A percentile compares a stretch with the other conserved stretches of the same genome.
phyloP scores from a whole-genome alignment of 1,284 basidiomycete genomes.

The Neotropicomus parvogracilis region DNA sequence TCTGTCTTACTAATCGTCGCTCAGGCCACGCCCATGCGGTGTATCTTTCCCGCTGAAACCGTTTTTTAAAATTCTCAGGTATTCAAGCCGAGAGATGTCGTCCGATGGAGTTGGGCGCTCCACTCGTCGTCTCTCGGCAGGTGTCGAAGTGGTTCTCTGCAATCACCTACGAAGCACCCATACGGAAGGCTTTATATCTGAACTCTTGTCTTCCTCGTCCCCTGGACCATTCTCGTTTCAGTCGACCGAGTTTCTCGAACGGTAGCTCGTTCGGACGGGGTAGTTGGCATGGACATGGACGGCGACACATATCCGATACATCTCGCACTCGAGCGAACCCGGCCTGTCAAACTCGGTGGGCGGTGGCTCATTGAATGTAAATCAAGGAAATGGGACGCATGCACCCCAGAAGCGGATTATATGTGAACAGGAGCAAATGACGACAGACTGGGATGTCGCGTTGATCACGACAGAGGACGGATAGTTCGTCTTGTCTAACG shows the following conservation, averaged over 20 bases:
- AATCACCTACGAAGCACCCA: constrained; percentile 20
- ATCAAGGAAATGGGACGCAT: background rate
- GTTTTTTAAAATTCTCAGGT: too few species aligned
- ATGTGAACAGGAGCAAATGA: background rate
- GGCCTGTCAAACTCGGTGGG: background rate
- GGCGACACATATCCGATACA: background rate
- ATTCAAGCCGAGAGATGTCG: too few species aligned
- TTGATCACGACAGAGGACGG: background rate
- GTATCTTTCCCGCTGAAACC: too few species aligned
- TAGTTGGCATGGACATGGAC: background rate
- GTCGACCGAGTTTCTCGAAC: background rate
- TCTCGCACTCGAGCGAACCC: background rate
- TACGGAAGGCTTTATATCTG: background rate
- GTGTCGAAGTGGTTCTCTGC: background rate
- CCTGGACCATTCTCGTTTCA: background rate
- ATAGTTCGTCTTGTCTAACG: background rate
- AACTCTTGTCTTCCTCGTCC: background rate
- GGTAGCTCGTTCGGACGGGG: background rate
- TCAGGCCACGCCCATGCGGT: too few species aligned
- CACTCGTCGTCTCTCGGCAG: too few species aligned
- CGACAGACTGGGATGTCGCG: background rate
- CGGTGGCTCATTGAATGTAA: constrained; percentile 1
- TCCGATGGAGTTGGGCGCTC: too few species aligned
- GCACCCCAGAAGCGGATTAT: background rate
- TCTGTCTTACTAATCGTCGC: too few species aligned